Conservation (phyloP, 1,284 basidiomycete genomes). For the Volvariella volvacea region DNA sequence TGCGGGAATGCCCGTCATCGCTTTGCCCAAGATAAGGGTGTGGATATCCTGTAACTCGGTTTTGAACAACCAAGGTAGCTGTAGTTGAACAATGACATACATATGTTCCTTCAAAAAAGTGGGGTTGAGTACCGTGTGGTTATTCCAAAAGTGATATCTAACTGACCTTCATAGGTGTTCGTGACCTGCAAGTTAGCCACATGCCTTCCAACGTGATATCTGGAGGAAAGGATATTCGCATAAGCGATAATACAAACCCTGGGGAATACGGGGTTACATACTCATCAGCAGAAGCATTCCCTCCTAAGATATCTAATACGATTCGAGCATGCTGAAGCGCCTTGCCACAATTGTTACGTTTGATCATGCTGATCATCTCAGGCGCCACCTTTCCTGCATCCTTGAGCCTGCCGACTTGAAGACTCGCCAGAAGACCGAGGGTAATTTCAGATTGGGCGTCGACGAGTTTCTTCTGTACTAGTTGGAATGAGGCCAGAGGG, state of each 20-base stretch:
- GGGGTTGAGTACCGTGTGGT: background rate
- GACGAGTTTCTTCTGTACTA: conserved; percentile 94
- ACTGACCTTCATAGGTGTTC: conserved; percentile 85
- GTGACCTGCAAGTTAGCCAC: conserved; percentile 89
- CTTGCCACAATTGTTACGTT: conserved; percentile 95
- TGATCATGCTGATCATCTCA: conserved; percentile 93
- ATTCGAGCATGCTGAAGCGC: conserved; percentile 76
- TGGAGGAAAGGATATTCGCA: conserved; percentile 15
- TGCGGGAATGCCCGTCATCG: conserved; percentile 81
- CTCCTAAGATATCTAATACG: conserved; percentile 85
- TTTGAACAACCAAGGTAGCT: conserved; percentile 3
- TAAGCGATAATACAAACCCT: conserved; percentile 6
- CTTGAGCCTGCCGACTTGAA: conserved; percentile 88
- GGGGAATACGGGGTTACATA: too few species aligned
- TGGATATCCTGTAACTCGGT: conserved; percentile 61
- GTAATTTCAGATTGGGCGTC: conserved; percentile 86
- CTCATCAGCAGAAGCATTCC: conserved; percentile 89
- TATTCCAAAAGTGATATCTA: conserved; percentile 8
- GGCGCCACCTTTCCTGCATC: conserved; percentile 75
- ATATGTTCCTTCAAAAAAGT: conserved; percentile 38
- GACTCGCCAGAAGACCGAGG: conserved; percentile 75
- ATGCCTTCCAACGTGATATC: conserved; percentile 87
- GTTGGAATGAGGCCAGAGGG: conserved; percentile 91
- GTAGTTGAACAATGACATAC: conserved; percentile 27
- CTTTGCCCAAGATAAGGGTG: conserved; percentile 85